These are phyloP conservation scores for Zostera marina DNA, from an alignment of 116 monocot species.

Conservation along the genomic window DNA sequence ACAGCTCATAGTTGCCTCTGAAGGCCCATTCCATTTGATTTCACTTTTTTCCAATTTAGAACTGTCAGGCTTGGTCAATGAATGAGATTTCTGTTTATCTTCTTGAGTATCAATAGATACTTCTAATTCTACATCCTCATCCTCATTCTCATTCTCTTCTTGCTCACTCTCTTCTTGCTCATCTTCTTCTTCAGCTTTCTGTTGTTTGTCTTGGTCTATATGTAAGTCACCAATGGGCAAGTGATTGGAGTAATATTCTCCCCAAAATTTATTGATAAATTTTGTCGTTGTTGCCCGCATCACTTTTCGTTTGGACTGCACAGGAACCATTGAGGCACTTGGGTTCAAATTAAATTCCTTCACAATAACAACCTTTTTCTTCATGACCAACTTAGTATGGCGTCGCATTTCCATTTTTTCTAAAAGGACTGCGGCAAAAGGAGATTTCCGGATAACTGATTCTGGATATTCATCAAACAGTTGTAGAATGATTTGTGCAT, in stretches of 20 bases:
- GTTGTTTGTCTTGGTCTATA: slow-evolving; percentile 26
- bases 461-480: slow-evolving; percentile 95
- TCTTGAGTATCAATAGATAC: slow-evolving; percentile 20
- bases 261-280: slow-evolving; percentile 85
- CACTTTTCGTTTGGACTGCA: slow-evolving; percentile 57
- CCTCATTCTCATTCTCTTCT: slow-evolving; percentile 22
- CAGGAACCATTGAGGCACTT: slow-evolving; percentile 51
- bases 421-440: slow-evolving; percentile 69
- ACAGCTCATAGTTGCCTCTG: slow-evolving; percentile 25
- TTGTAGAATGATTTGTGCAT: slow-evolving; percentile 96
- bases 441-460: slow-evolving; percentile 49
- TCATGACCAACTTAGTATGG: slow-evolving; percentile 76
- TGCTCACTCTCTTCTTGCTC: slow-evolving; percentile 24
- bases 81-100: slow-evolving; percentile 16
- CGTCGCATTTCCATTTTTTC: slow-evolving; percentile 63
- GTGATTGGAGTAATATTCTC: slow-evolving; percentile 55
- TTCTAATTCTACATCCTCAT: slow-evolving; percentile 46
- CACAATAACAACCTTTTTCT: slow-evolving; percentile 53
- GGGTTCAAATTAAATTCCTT: slow-evolving; percentile 81
- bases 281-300: slow-evolving; percentile 96
- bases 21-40: slow-evolving; percentile 47
- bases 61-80: slow-evolving; percentile 12
- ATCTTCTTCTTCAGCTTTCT: slow-evolving; percentile 27
- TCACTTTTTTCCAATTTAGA: slow-evolving; percentile 19
- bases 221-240: slow-evolving; percentile 44